These are phyloP conservation scores for Grigorovia transvaalensis DNA, from an alignment of 805 yeast species.

Conservation along the genomic window DNA sequence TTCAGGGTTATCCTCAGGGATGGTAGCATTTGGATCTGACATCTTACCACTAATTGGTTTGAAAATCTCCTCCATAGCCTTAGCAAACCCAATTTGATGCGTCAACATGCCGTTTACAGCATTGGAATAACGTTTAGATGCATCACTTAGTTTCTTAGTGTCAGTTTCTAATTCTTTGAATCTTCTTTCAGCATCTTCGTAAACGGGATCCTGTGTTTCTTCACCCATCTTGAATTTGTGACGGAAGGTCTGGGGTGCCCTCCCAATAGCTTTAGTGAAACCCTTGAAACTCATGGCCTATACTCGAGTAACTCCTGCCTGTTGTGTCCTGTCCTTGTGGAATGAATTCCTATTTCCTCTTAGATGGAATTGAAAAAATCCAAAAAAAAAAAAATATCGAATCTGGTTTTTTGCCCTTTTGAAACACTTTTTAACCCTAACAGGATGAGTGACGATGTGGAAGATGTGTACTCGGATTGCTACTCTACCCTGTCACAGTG, in stretches of 20 bases:
- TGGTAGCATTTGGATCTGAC: conserved; percentile 77
- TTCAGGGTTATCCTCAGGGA: conserved; percentile 91
- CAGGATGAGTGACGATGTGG: conserved; percentile 6
- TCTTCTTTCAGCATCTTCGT: conserved; percentile 90
- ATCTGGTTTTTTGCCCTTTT: neutral
- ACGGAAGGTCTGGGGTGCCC: conserved; percentile 88
- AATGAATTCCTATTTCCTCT: neutral
- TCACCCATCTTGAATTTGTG: conserved; percentile 88
- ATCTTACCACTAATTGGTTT: conserved; percentile 90
- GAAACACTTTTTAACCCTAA: too few species aligned
- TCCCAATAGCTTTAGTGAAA: conserved; percentile 60
- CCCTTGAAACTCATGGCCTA: conserved; percentile 79
- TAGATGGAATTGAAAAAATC: too few species aligned
- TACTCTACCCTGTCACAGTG: conserved; percentile 22
- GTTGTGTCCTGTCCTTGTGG: neutral
- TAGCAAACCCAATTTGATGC: conserved; percentile 91
- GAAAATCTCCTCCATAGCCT: conserved; percentile 89
- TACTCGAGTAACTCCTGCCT: too few species aligned
- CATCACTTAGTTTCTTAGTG: conserved; percentile 81
- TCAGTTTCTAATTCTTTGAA: conserved; percentile 86
- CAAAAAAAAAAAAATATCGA: neutral
- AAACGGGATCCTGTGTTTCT: conserved; percentile 73
- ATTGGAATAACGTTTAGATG: conserved; percentile 77
- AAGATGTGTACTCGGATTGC: conserved; percentile 23
- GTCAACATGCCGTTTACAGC: conserved; percentile 91